A percentile compares a stretch with the other conserved stretches of the same genome.
Evolutionary conservation across 2,329 filamentous ascomycete species (phyloP).

Genomic region (Thelonectria olida): DNA sequence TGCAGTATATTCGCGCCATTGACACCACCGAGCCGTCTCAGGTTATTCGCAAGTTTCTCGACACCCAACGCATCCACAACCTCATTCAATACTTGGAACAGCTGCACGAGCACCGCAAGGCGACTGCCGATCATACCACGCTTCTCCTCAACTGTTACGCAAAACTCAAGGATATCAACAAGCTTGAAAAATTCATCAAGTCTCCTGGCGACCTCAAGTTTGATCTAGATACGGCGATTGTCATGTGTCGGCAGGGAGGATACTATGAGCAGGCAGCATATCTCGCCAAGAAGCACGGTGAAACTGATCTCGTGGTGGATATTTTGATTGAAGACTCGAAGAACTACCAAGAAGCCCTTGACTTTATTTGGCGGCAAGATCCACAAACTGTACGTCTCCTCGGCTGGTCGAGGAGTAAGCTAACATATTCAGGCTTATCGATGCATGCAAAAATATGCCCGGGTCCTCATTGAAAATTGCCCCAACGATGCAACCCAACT

Average conservation of each 20-base stretch:
- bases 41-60: conserved; percentile 95
- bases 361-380: conserved; percentile 90
- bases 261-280: conserved; percentile 98
- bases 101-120: conserved; percentile 91
- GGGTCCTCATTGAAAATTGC: conserved; percentile 88
- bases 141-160: conserved; percentile 96
- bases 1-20: conserved; percentile 95
- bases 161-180: conserved; percentile 95
- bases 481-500: conserved; percentile 83
- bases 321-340: conserved; percentile 96
- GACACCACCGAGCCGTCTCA: conserved; percentile 96
- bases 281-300: conserved; percentile 90
- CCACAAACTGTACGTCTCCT: conserved; percentile 71
- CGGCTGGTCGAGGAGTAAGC: conserved; percentile 3
- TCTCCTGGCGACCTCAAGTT: conserved; percentile 95
- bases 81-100: conserved; percentile 97
- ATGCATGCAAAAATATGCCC: conserved; percentile 94
- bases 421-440: conserved; percentile 74
- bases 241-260: conserved; percentile 96
- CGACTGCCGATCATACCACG: conserved; percentile 94
- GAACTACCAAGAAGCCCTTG: conserved; percentile 85
- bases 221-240: conserved; percentile 94
- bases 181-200: conserved; percentile 96
- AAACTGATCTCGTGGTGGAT: conserved; percentile 93
- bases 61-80: conserved; percentile 97